Evolutionary conservation across 1,139 yeast genomes (phyloP).

Genomic region (Geotrichum phurueaensis): DNA sequence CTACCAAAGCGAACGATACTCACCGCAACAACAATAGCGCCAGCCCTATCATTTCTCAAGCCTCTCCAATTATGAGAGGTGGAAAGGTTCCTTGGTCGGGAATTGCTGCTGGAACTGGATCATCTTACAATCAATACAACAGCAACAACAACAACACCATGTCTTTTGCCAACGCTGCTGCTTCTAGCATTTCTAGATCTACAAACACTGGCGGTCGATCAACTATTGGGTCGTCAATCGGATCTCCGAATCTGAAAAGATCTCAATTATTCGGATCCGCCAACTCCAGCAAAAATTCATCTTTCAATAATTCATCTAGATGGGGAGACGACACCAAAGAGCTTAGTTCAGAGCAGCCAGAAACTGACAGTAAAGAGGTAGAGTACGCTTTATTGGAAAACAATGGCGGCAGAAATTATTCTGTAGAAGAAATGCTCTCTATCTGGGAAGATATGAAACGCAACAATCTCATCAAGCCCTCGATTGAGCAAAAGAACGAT

Average conservation of each 20-base stretch:
- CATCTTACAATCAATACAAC: background rate
- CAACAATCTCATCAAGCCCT: slow-evolving; percentile 27
- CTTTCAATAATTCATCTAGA: background rate
- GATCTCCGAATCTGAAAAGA: slow-evolving; percentile 2
- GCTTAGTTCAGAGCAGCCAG: background rate
- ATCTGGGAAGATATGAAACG: slow-evolving; percentile 48
- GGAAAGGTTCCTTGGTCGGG: slow-evolving; percentile 25
- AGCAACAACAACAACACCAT: slow-evolving; percentile 9
- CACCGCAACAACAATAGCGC: slow-evolving; percentile 3
- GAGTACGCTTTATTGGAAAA: slow-evolving; percentile 16
- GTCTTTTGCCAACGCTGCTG: slow-evolving; percentile 20
- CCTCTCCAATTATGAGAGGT: slow-evolving; percentile 9
- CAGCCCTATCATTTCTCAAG: slow-evolving; percentile 10
- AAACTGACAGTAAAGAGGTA: slow-evolving; percentile 1
- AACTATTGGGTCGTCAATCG: slow-evolving; percentile 7
- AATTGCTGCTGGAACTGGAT: slow-evolving; percentile 22
- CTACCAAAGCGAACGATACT: slow-evolving; percentile 9
- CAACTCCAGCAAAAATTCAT: background rate
- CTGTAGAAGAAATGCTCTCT: slow-evolving; percentile 49
- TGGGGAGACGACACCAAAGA: slow-evolving; percentile 9
- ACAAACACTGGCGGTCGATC: slow-evolving; percentile 11
- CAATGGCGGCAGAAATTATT: slow-evolving; percentile 36
- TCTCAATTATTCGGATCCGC: slow-evolving; percentile 2
- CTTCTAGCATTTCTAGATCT: slow-evolving; percentile 10
- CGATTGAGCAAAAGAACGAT: slow-evolving; percentile 31